phyloP scores from a whole-genome alignment of 495 filamentous ascomycete genomes.

The Neurospora sp. region DNA sequence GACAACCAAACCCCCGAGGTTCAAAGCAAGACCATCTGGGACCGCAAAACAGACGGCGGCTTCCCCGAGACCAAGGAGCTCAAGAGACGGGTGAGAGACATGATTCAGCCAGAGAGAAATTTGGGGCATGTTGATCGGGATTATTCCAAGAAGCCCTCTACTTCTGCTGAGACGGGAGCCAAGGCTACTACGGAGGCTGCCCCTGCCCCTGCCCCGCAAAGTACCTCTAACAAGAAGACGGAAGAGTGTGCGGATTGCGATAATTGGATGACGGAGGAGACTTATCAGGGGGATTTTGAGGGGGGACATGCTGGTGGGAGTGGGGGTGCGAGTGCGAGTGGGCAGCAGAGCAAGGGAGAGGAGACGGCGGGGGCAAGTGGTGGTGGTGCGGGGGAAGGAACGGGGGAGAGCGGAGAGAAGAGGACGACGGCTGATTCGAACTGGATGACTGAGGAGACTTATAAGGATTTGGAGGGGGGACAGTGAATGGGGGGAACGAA shows the following conservation, averaged over 20 bases:
- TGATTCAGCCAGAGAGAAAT: slow-evolving; percentile 64
- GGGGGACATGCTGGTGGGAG: not conserved
- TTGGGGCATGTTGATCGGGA: slow-evolving; percentile 73
- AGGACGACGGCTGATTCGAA: not conserved
- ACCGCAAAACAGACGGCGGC: slow-evolving; percentile 76
- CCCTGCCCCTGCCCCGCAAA: not conserved
- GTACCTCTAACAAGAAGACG: not conserved
- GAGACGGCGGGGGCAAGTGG: not conserved
- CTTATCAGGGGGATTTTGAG: not conserved
- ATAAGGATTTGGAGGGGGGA: not conserved
- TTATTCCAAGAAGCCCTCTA: slow-evolving; percentile 6
- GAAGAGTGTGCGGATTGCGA: not conserved
- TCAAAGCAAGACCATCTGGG: slow-evolving; percentile 54
- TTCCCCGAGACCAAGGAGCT: slow-evolving; percentile 89
- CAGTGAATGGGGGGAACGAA: not conserved
- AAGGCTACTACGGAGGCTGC: not conserved
- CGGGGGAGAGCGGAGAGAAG: not conserved
- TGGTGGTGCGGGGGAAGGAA: not conserved
- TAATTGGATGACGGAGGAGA: not conserved
- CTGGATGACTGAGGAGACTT: not conserved
- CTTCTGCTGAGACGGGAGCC: too few relatives aligned
- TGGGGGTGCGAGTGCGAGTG: not conserved
- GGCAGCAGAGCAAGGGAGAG: not conserved
- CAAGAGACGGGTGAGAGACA: slow-evolving; percentile 79
- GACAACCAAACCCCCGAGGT: slow-evolving; percentile 4